Conservation (phyloP, 2,329 filamentous ascomycete species). For the Aspergillus pseudoterreus region DNA sequence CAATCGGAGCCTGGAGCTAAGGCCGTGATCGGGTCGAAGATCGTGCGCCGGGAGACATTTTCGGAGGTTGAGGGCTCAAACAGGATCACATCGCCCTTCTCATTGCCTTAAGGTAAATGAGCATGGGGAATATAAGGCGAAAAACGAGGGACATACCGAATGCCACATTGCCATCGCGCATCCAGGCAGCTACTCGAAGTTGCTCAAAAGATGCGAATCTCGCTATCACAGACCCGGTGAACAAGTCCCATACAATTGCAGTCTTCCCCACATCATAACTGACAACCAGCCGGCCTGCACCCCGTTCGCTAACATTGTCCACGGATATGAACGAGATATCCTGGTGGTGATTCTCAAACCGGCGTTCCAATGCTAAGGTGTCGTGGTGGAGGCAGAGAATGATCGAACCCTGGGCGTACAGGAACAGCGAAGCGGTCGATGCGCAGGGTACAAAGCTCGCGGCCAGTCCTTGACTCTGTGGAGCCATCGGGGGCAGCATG, state of each 20-base stretch:
- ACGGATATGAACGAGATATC: constrained; percentile 80
- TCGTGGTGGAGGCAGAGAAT: constrained; percentile 91
- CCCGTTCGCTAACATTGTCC: constrained; percentile 85
- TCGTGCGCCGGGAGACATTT: constrained; percentile 84
- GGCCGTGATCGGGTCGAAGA: constrained; percentile 93
- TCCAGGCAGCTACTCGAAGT: constrained; percentile 83
- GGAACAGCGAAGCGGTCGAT: constrained; percentile 83
- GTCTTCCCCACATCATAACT: constrained; percentile 91
- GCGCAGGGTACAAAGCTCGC: constrained; percentile 77
- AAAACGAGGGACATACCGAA: constrained; percentile 65
- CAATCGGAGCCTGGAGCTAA: constrained; percentile 86
- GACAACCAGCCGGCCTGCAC: constrained; percentile 79
- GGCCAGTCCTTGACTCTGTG: constrained; percentile 26
- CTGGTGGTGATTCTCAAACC: constrained; percentile 79
- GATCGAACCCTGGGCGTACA: constrained; percentile 78
- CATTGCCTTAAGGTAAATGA: constrained; percentile 62
- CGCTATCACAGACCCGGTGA: constrained; percentile 84
- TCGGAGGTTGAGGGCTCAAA: constrained; percentile 93
- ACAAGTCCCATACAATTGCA: constrained; percentile 93
- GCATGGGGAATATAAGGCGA: neutral
- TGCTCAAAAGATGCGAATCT: constrained; percentile 91
- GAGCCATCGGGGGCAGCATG: constrained; percentile 33
- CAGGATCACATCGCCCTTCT: constrained; percentile 86
- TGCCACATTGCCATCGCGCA: constrained; percentile 93
- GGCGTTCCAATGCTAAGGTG: constrained; percentile 79